These are phyloP conservation scores for Lagenidium sp. DNA, from an alignment of 352 stramenopile genomes.

Conservation along the genomic window DNA sequence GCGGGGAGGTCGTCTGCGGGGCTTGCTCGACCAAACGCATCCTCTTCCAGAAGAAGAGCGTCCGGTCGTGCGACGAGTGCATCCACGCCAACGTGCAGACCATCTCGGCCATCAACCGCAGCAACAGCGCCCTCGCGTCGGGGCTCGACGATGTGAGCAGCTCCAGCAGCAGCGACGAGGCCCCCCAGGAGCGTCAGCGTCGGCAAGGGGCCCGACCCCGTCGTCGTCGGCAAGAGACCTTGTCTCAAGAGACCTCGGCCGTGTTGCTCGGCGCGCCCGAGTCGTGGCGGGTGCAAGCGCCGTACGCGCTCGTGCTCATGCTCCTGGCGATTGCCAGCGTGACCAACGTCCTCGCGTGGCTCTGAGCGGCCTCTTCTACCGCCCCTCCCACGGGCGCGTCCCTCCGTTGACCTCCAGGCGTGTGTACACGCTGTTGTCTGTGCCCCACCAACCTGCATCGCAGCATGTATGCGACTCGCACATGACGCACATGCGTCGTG, in stretches of 20 bases:
- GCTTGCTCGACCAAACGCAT: constrained; percentile 66
- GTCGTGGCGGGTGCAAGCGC: constrained; percentile 18
- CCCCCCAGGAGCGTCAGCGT: not conserved
- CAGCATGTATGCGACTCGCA: no score
- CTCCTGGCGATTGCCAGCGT: constrained; percentile 19
- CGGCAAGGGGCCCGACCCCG: not conserved
- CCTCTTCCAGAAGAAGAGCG: constrained; percentile 59
- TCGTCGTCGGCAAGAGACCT: no score
- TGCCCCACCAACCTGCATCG: no score
- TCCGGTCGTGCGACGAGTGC: constrained; percentile 72
- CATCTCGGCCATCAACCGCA: constrained; percentile 27
- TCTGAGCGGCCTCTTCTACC: not conserved
- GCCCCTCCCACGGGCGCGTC: not conserved
- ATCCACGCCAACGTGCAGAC: constrained; percentile 48
- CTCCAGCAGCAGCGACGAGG: constrained; percentile 4
- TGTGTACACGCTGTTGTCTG: no score
- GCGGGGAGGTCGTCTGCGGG: constrained; percentile 68
- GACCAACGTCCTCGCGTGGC: constrained; percentile 11
- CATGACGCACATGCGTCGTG: not conserved
- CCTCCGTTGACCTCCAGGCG: no score
- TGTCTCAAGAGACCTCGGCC: no score
- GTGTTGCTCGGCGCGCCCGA: not conserved
- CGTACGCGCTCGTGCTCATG: constrained; percentile 22
- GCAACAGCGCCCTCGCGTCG: constrained; percentile 27
- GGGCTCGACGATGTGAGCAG: constrained; percentile 11